Percentiles rank a stretch among this genome's conserved stretches.
Conservation (phyloP, 805 yeast genomes). For the Dipodascopsis uninucleata region DNA sequence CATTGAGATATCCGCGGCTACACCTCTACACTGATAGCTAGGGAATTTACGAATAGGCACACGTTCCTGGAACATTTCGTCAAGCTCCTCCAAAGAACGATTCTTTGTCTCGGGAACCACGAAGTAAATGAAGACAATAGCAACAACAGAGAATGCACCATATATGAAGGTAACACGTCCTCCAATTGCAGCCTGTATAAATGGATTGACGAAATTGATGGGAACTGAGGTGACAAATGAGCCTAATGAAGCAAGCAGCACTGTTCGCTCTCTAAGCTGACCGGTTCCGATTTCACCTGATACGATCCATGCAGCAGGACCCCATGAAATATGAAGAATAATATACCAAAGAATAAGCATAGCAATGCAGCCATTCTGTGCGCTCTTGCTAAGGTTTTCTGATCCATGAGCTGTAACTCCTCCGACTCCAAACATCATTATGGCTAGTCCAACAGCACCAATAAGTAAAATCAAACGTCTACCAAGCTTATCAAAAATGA, state of each 20-base stretch:
- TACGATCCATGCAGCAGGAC: conserved; percentile 43
- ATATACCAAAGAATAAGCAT: too few species aligned
- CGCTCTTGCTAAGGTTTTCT: too few species aligned
- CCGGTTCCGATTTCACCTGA: conserved; percentile 43
- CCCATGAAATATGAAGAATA: conserved; percentile 38
- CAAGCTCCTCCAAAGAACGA: conserved; percentile 5
- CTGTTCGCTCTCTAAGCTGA: conserved; percentile 41
- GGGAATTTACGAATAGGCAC: conserved; percentile 5
- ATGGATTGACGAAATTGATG: conserved; percentile 37
- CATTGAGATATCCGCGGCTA: too few species aligned
- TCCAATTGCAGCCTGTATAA: conserved; percentile 44
- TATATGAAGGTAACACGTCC: conserved; percentile 45
- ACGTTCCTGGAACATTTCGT: conserved; percentile 13
- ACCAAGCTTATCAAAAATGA: too few species aligned
- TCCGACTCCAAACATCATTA: too few species aligned
- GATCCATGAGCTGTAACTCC: too few species aligned
- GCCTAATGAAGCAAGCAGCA: too few species aligned
- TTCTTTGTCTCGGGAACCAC: conserved; percentile 34
- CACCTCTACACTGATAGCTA: too few species aligned
- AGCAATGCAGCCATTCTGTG: too few species aligned
- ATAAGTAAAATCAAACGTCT: too few species aligned
- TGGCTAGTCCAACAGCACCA: too few species aligned
- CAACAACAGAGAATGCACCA: conserved; percentile 41
- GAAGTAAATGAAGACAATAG: conserved; percentile 24
- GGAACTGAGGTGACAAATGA: conserved; percentile 37